A percentile compares a stretch with the other conserved stretches of the same genome.
Evolutionary conservation across 306 rosid genomes (phyloP).

Genomic region (Elaeagnus macrophylla): DNA sequence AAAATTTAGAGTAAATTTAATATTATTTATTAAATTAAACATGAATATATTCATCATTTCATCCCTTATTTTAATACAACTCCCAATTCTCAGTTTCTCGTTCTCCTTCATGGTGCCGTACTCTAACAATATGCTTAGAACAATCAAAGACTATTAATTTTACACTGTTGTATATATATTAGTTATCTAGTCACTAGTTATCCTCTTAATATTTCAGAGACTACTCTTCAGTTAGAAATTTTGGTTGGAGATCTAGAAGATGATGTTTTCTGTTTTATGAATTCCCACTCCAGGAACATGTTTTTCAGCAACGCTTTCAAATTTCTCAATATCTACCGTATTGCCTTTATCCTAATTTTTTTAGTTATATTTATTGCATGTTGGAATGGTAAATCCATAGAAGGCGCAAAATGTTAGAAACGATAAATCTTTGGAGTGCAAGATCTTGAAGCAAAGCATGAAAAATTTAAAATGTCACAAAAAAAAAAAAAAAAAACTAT

Average conservation of each 20-base stretch:
- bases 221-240: constrained; percentile 64
- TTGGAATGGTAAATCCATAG: constrained; percentile 10
- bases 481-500: too few species aligned
- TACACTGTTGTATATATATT: background rate
- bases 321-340: constrained; percentile 32
- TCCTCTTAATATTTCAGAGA: constrained; percentile 57
- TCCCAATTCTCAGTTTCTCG: too few species aligned
- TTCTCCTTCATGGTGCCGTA: too few species aligned
- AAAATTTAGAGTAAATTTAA: too few species aligned
- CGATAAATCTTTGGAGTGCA: constrained; percentile 19
- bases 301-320: constrained; percentile 38
- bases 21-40: too few species aligned
- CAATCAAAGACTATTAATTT: background rate
- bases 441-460: constrained; percentile 46
- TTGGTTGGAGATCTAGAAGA: constrained; percentile 82
- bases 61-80: too few species aligned
- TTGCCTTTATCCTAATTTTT: constrained; percentile 13
- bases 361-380: constrained; percentile 4
- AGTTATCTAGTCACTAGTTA: too few species aligned
- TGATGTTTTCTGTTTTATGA: constrained; percentile 50
- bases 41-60: too few species aligned
- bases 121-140: too few species aligned
- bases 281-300: constrained; percentile 33
- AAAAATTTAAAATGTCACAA: too few species aligned
- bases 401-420: constrained; percentile 11